Percentiles rank a stretch among this genome's conserved stretches.
phyloP scores from a whole-genome alignment of 441 rosid genomes.

The Rhodomyrtus psidioides region DNA sequence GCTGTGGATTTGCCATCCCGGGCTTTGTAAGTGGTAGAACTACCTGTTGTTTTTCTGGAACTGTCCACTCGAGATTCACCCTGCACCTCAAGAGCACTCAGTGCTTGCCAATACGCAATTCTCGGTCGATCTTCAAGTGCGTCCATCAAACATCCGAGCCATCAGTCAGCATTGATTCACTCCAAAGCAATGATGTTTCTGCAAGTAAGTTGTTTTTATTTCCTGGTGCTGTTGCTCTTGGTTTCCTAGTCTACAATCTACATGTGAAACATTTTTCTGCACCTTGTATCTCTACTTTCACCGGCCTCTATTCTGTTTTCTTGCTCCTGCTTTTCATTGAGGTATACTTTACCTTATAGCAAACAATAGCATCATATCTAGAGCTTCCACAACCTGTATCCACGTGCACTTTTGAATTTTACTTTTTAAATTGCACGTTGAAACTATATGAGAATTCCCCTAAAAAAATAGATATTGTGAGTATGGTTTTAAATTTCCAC shows the following conservation, averaged over 20 bases:
- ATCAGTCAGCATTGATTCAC: slow-evolving; percentile 12
- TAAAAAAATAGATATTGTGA: neutral
- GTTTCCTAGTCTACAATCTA: neutral
- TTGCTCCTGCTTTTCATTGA: neutral
- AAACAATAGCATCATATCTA: neutral
- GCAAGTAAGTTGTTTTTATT: slow-evolving; percentile 18
- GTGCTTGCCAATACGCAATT: neutral
- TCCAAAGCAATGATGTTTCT: slow-evolving; percentile 8
- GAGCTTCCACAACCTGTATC: neutral
- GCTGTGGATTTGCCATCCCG: neutral
- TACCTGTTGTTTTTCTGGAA: neutral
- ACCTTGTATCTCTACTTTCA: neutral
- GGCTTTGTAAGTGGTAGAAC: neutral
- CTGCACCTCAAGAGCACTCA: neutral
- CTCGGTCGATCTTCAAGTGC: slow-evolving; percentile 3
- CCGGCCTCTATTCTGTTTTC: neutral
- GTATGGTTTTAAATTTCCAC: too few species aligned
- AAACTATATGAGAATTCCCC: neutral
- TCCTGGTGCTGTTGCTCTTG: neutral
- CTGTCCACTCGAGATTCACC: neutral
- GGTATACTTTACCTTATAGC: neutral
- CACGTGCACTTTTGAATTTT: neutral
- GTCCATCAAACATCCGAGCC: slow-evolving; percentile 22
- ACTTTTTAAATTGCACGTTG: neutral
- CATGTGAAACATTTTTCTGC: neutral